Percentiles rank a stretch among this genome's conserved stretches.
Conservation (phyloP, 306 rosid species). For the Spatholobus suberectus region DNA sequence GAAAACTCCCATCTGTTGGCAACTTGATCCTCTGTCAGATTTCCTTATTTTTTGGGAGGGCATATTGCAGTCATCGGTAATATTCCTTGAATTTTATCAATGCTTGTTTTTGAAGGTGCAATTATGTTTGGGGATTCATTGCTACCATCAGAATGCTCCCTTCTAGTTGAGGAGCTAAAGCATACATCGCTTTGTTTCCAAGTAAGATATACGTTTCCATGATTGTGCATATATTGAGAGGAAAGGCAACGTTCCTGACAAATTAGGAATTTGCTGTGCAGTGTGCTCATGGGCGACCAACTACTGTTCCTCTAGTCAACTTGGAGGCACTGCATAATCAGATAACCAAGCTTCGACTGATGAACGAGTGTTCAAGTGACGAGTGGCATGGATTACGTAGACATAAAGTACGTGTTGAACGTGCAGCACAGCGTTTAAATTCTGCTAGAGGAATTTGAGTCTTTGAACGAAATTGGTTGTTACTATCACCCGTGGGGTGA, state of each 20-base stretch:
- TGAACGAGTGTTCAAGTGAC: constrained; percentile 42
- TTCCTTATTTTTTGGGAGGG: not conserved
- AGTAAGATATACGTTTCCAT: constrained; percentile 51
- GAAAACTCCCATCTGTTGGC: not conserved
- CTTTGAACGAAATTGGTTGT: constrained; percentile 4
- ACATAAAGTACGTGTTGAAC: constrained; percentile 56
- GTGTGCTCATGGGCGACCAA: constrained; percentile 99
- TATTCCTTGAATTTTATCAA: not conserved
- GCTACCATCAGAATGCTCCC: constrained; percentile 95
- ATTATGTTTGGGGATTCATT: constrained; percentile 96
- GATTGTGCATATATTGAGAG: not conserved
- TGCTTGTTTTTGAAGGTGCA: constrained; percentile 69
- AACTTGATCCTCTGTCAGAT: not conserved
- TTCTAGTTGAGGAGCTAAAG: constrained; percentile 86
- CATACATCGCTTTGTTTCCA: constrained; percentile 90
- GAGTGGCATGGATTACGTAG: constrained; percentile 72
- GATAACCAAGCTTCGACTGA: constrained; percentile 60
- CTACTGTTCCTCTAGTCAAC: constrained; percentile 84
- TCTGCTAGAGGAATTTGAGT: constrained; percentile 44
- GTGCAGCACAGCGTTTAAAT: constrained; percentile 63
- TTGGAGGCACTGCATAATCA: constrained; percentile 87
- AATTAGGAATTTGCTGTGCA: constrained; percentile 42
- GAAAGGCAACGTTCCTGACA: constrained; percentile 19
- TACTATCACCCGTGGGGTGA: not conserved
- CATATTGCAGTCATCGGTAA: not conserved